A percentile compares a stretch with the other conserved stretches of the same genome.
phyloP scores from a whole-genome alignment of 345 rosid genomes.

The Rhodamnia argentea region DNA sequence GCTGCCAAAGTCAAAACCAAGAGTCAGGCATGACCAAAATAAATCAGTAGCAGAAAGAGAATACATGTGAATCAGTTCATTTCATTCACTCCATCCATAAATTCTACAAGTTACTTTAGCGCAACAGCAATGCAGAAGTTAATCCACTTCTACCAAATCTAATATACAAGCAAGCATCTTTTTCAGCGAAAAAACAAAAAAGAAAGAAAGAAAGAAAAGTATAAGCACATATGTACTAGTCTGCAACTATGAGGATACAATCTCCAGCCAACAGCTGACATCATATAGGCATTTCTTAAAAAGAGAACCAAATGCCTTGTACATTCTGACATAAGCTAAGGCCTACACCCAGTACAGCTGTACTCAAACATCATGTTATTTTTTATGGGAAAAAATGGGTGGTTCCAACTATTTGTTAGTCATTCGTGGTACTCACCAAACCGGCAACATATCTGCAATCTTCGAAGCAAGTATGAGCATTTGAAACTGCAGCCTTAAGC shows the following conservation, averaged over 20 bases:
- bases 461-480: conserved; percentile 61
- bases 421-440: conserved; percentile 45
- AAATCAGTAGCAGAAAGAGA: neutral
- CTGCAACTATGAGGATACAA: neutral
- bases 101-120: neutral
- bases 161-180: neutral
- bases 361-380: neutral
- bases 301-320: neutral
- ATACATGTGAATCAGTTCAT: neutral
- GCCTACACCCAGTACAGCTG: neutral
- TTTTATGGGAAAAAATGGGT: neutral
- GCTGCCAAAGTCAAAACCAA: conserved; percentile 28
- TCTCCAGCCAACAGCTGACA: neutral
- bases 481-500: conserved; percentile 52
- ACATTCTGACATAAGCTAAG: neutral
- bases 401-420: neutral
- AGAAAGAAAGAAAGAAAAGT: neutral
- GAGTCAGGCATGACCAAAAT: neutral
- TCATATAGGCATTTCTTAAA: neutral
- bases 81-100: neutral
- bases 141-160: neutral
- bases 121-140: neutral
- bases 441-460: conserved; percentile 74
- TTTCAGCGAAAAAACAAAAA: neutral
- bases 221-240: neutral